phyloP scores from a whole-genome alignment of 1,139 yeast genomes.

The Sporopachydermia cereana region DNA sequence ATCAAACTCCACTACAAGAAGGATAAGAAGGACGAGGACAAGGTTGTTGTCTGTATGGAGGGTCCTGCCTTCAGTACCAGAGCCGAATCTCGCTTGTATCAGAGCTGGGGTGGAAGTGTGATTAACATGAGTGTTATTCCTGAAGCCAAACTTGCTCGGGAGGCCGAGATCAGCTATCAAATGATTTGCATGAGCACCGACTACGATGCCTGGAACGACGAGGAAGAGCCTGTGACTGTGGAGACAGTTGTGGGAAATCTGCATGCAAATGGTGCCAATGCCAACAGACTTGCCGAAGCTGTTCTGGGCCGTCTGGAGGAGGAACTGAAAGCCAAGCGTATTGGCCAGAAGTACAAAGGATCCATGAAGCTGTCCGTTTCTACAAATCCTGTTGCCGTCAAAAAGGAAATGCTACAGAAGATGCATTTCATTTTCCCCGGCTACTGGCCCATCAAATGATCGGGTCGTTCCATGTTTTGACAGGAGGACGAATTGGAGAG shows the following conservation, averaged over 20 bases:
- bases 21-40: constrained; percentile 45
- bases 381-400: constrained; percentile 67
- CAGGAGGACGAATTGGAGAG: too few species aligned
- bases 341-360: constrained; percentile 64
- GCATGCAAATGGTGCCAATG: constrained; percentile 79
- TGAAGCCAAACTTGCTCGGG: constrained; percentile 92
- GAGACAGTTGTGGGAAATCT: constrained; percentile 90
- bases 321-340: constrained; percentile 43
- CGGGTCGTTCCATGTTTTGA: too few species aligned
- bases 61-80: constrained; percentile 97
- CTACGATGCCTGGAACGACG: constrained; percentile 96
- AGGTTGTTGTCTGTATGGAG: constrained; percentile 92
- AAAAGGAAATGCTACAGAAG: constrained; percentile 60
- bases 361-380: constrained; percentile 73
- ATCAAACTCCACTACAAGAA: constrained; percentile 44
- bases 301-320: constrained; percentile 57
- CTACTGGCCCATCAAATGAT: constrained; percentile 47
- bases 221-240: constrained; percentile 92
- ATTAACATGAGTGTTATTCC: constrained; percentile 96
- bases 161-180: constrained; percentile 92
- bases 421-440: constrained; percentile 90
- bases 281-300: constrained; percentile 62
- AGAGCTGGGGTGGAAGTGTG: constrained; percentile 86
- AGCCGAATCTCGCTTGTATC: constrained; percentile 87
- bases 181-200: constrained; percentile 99